Evolutionary conservation across 2,329 filamentous ascomycete genomes (phyloP).

Genomic region (Exutisphaerella laricina): DNA sequence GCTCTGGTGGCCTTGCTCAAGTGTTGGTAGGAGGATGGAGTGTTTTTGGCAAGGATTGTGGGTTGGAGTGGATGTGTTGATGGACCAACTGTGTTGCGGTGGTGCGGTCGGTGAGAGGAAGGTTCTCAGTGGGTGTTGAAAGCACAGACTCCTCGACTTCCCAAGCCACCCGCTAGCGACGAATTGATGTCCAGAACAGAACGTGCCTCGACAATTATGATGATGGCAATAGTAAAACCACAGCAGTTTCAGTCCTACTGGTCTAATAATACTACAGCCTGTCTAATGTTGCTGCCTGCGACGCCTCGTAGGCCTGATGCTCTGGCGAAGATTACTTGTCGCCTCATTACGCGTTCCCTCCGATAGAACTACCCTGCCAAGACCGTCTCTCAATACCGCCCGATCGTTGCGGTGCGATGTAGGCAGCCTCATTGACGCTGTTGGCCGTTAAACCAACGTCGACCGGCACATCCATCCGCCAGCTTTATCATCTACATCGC

Average conservation of each 20-base stretch:
- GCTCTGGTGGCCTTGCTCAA: slow-evolving; percentile 6
- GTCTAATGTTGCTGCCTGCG: neutral
- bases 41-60: slow-evolving; percentile 7
- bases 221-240: neutral
- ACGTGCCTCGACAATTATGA: too few species aligned
- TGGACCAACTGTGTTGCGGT: neutral
- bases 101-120: neutral
- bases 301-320: neutral
- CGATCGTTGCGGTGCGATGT: neutral
- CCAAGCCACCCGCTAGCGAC: too few species aligned
- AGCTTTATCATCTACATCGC: too few species aligned
- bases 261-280: neutral
- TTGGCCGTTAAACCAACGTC: too few species aligned
- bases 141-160: too few species aligned
- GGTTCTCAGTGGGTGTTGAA: neutral
- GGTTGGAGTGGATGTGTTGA: slow-evolving; percentile 3
- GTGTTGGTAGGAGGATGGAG: neutral
- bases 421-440: neutral
- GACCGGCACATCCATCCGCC: too few species aligned
- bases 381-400: too few species aligned
- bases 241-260: neutral
- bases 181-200: too few species aligned
- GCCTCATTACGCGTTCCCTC: slow-evolving; percentile 1
- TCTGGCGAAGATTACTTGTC: neutral
- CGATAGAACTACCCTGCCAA: too few species aligned